Evolutionary conservation across 139 green algal species (phyloP).

Genomic region (Axilococcus clingmanii): DNA sequence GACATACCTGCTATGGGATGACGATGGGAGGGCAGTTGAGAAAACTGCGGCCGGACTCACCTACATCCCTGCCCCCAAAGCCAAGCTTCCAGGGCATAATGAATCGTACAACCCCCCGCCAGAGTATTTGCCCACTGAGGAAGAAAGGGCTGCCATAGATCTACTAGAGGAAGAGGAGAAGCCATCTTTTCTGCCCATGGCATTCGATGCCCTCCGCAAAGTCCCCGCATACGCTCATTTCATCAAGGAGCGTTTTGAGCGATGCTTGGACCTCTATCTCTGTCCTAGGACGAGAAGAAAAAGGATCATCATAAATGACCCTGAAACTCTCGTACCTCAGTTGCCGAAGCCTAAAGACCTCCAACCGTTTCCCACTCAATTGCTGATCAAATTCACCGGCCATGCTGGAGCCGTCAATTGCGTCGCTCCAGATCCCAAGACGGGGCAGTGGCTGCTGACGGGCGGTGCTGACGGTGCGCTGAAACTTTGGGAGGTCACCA

Average conservation of each 20-base stretch:
- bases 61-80: constrained; percentile 86
- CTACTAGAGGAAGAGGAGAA: constrained; percentile 59
- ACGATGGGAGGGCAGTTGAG: constrained; percentile 53
- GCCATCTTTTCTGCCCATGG: constrained; percentile 48
- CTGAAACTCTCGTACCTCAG: constrained; percentile 78
- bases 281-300: constrained; percentile 74
- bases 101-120: constrained; percentile 92
- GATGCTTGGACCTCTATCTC: constrained; percentile 97
- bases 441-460: constrained; percentile 78
- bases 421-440: constrained; percentile 43
- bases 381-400: constrained; percentile 66
- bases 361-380: constrained; percentile 80
- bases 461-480: constrained; percentile 55
- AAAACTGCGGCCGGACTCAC: constrained; percentile 70
- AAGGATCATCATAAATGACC: constrained; percentile 59
- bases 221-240: constrained; percentile 76
- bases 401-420: constrained; percentile 53
- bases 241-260: constrained; percentile 95
- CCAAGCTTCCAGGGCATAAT: constrained; percentile 78
- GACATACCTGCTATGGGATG: constrained; percentile 87
- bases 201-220: constrained; percentile 54
- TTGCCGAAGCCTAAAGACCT: constrained; percentile 88
- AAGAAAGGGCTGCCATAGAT: constrained; percentile 63
- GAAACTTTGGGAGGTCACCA: constrained; percentile 81
- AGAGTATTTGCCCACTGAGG: constrained; percentile 92